Evolutionary conservation across 257 asterid species (phyloP).

Genomic region (Solanum tacnaense): DNA sequence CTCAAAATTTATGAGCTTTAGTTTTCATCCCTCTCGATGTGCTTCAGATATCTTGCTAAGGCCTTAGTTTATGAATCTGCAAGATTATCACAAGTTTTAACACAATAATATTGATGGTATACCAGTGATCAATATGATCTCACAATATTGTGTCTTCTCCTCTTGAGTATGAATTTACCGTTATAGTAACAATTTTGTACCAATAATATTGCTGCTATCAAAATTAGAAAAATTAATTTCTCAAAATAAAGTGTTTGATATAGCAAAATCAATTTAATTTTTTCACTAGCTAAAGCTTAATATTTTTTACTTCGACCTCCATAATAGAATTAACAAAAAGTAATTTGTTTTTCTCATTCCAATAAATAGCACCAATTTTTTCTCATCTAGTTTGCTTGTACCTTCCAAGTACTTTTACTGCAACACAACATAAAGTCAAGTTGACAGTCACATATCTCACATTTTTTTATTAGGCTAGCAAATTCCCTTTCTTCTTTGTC

Average conservation of each 20-base stretch:
- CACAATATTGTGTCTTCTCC: background rate
- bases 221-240: too few relatives aligned
- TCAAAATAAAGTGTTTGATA: background rate
- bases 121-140: background rate
- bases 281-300: background rate
- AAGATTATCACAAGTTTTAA: too few relatives aligned
- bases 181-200: background rate
- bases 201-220: background rate
- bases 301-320: background rate
- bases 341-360: background rate
- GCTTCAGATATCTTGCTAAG: background rate
- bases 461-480: background rate
- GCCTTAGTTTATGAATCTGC: background rate
- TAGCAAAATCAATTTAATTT: background rate
- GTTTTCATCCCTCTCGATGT: background rate
- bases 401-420: too few relatives aligned
- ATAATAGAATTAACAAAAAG: background rate
- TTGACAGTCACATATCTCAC: background rate
- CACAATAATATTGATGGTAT: background rate
- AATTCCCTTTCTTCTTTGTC: background rate
- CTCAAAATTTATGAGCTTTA: background rate
- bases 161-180: background rate
- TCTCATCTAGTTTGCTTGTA: background rate
- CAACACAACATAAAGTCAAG: too few relatives aligned
- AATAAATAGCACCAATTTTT: background rate